Base-by-base conservation (phyloP, 2,329 filamentous ascomycete genomes). In the Trichoderma polysporum region DNA sequence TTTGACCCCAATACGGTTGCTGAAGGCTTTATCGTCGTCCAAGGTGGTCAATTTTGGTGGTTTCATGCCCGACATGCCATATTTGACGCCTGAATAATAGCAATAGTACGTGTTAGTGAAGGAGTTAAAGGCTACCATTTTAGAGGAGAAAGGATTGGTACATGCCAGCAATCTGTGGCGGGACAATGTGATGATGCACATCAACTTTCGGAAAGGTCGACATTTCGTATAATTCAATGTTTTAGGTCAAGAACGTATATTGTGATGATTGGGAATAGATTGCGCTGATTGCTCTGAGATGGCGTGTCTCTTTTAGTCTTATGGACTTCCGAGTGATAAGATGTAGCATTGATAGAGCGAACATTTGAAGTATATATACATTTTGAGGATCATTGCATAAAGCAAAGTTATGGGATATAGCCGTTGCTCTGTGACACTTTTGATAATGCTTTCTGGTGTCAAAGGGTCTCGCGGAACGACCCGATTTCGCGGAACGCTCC, bases 131-230 rank as follows among this genome's bases (percentile, higher is more conserved):
- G n/a, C n/a, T n/a, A n/a, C n/a, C n/a, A n/a, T n/a, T n/a, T n/a
- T n/a, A n/a, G n/a, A 3, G 19, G 39, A 45, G 22, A 4, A 19
- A 45, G n/a, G n/a, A 8, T 22, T 45, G 13, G 41, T 12, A 9
- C 3, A 45, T 12, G 5, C 3, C n/a, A 12, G 41, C 5, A 22
- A 3, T 22, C 41, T 5, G 15, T 19, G 4, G 9, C 1, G 8
- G 5, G 2, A 19, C 39, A 45, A 4, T 19, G n/a, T 17, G 39
- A 41, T 19, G n/a, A 45, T 45, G n/a, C 8, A 45, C 8, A 9
- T 1, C 6, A 19, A 3, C 5, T 5, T 22, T 4, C 6, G n/a
- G 8, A 10, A 10, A 12, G 9, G 9, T 22, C 1, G 2, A 4
- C 5, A 45, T 22, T 10, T 45, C n/a, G n/a, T n/a, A n/a, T n/a